A percentile compares a stretch with the other conserved stretches of the same genome.
These are phyloP conservation scores for Akanthomyces uredinophilus DNA, from an alignment of 2,329 filamentous ascomycete genomes.

Conservation along the genomic window DNA sequence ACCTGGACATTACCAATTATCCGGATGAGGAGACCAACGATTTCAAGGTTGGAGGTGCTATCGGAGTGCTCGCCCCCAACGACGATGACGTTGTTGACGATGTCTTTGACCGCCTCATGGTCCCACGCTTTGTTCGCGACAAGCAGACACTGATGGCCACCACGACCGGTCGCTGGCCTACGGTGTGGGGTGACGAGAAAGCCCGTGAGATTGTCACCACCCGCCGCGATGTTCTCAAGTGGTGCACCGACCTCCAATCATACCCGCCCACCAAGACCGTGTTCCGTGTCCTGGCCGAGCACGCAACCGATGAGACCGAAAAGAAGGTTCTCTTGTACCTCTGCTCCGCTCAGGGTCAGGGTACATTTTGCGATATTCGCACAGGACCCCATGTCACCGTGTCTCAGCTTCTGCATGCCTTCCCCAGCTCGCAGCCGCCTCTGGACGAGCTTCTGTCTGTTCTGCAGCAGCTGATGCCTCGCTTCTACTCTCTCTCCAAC, in stretches of 20 bases:
- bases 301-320: conserved; percentile 74
- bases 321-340: conserved; percentile 84
- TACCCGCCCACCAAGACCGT: conserved; percentile 86
- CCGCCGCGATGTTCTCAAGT: conserved; percentile 84
- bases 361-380: conserved; percentile 87
- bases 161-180: conserved; percentile 82
- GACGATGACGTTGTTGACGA: conserved; percentile 71
- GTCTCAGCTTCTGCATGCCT: conserved; percentile 80
- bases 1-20: conserved; percentile 93
- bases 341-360: conserved; percentile 84
- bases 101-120: conserved; percentile 72
- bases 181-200: conserved; percentile 92
- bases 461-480: conserved; percentile 86
- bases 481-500: conserved; percentile 97
- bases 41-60: conserved; percentile 94
- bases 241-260: conserved; percentile 92
- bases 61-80: conserved; percentile 89
- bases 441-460: conserved; percentile 75
- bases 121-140: conserved; percentile 78
- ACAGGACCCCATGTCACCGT: conserved; percentile 83
- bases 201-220: conserved; percentile 84
- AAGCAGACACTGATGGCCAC: conserved; percentile 78
- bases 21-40: conserved; percentile 78
- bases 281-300: conserved; percentile 78
- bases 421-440: conserved; percentile 85